These are phyloP conservation scores for Amanita jacksonii DNA, from an alignment of 768 basidiomycete species.

Conservation along the genomic window DNA sequence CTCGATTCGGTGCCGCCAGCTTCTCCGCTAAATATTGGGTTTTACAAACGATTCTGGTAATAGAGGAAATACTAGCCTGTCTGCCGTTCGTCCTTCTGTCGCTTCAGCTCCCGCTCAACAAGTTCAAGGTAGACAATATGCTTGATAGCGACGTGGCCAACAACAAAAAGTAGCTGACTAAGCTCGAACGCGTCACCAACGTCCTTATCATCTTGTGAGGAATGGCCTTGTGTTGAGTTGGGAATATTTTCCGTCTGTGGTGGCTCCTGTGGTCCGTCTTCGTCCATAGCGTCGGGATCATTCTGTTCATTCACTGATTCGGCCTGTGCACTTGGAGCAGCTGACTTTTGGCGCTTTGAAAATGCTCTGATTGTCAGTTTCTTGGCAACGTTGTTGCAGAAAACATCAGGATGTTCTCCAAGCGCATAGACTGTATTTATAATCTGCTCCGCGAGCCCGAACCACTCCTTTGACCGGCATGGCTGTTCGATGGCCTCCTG, in stretches of 20 bases:
- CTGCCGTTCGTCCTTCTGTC: constrained; percentile 86
- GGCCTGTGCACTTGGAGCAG: constrained; percentile 13
- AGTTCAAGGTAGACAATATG: constrained; percentile 95
- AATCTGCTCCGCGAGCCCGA: constrained; percentile 91
- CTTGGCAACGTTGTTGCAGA: constrained; percentile 77
- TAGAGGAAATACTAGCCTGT: constrained; percentile 40
- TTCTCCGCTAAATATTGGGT: constrained; percentile 42
- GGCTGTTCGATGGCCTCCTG: constrained; percentile 74
- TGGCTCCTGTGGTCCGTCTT: constrained; percentile 34
- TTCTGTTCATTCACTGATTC: constrained; percentile 12
- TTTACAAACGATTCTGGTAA: background rate
- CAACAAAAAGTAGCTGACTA: constrained; percentile 89
- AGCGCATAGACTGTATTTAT: constrained; percentile 94
- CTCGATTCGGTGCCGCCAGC: constrained; percentile 26
- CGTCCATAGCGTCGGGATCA: constrained; percentile 46
- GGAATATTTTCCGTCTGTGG: constrained; percentile 20
- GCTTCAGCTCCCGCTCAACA: constrained; percentile 92
- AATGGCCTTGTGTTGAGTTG: constrained; percentile 11
- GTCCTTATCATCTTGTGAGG: constrained; percentile 31
- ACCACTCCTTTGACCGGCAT: constrained; percentile 87
- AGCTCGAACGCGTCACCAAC: constrained; percentile 79
- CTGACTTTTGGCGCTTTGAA: constrained; percentile 21
- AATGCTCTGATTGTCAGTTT: constrained; percentile 74
- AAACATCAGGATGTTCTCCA: constrained; percentile 83
- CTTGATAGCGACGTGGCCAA: constrained; percentile 96